phyloP scores from a whole-genome alignment of 139 green algal species.

The Chlorella ohadii region DNA sequence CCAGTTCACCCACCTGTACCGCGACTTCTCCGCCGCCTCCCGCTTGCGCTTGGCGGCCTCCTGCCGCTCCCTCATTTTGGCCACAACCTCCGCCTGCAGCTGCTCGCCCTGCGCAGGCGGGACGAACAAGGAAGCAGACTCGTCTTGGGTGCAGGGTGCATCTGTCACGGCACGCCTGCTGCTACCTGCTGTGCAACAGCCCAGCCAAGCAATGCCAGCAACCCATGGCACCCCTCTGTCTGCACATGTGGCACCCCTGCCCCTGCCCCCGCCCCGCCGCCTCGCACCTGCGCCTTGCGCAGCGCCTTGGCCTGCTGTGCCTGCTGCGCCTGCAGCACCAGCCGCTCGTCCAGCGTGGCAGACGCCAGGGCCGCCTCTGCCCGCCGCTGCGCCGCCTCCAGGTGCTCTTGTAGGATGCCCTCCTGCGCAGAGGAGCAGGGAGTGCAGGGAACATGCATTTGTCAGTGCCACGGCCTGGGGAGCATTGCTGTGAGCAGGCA shows the following conservation, averaged over 20 bases:
- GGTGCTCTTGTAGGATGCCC: constrained; percentile 53
- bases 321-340: constrained; percentile 61
- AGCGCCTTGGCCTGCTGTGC: constrained; percentile 52
- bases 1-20: constrained; percentile 30
- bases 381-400: constrained; percentile 42
- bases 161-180: neutral
- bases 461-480: too few species aligned
- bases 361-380: constrained; percentile 58
- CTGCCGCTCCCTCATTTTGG: constrained; percentile 42
- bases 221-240: too few species aligned
- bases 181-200: too few species aligned
- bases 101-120: constrained; percentile 26
- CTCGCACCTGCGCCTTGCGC: constrained; percentile 51
- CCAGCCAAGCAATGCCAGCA: too few species aligned
- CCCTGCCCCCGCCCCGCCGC: neutral
- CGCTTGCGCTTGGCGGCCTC: constrained; percentile 46
- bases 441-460: too few species aligned
- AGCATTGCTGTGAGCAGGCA: too few species aligned
- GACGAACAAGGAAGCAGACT: neutral
- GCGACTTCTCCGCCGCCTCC: constrained; percentile 17
- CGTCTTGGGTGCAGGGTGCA: neutral
- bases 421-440: constrained; percentile 60
- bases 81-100: constrained; percentile 48
- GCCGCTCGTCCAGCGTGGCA: constrained; percentile 58
- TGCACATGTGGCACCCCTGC: neutral